phyloP scores from a whole-genome alignment of 176 grass and related monocot genomes.

The Triticum timopheevii region DNA sequence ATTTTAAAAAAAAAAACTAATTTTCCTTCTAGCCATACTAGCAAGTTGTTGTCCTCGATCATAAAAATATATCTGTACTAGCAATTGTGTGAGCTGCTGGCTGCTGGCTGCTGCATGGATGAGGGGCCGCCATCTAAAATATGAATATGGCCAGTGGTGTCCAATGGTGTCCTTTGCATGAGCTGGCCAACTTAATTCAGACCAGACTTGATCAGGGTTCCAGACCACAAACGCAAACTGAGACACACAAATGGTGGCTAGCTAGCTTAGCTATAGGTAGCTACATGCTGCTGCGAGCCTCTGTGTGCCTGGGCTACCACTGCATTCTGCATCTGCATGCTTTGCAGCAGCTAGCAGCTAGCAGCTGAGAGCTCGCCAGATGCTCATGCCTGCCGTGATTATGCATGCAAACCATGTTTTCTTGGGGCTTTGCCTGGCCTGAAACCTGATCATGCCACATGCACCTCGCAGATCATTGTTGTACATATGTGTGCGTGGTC shows the following conservation, averaged over 20 bases:
- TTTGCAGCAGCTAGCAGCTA: conserved; percentile 30
- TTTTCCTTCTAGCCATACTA: background rate
- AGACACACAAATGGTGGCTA: conserved; percentile 5
- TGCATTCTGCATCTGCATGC: conserved; percentile 26
- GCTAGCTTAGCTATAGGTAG: background rate
- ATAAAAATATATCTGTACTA: background rate
- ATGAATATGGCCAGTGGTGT: background rate
- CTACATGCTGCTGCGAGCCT: background rate
- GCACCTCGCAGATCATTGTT: conserved; percentile 31
- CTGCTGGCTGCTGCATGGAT: conserved; percentile 25
- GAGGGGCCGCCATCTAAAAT: conserved; percentile 63
- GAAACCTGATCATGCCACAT: conserved; percentile 26
- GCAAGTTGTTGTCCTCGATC: background rate
- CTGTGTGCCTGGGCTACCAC: conserved; percentile 28
- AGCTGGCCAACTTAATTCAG: conserved; percentile 26
- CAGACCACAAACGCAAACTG: conserved; percentile 10
- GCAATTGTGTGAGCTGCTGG: background rate
- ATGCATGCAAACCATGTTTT: conserved; percentile 26
- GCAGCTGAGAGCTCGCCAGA: conserved; percentile 27
- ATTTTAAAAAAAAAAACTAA: background rate
- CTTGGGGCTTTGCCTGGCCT: conserved; percentile 34
- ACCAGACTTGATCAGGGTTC: conserved; percentile 30
- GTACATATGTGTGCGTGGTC: conserved; percentile 33
- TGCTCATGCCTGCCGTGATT: conserved; percentile 25
- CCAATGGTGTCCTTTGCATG: conserved; percentile 38